Percentiles rank a stretch among this genome's conserved stretches.
Conservation (phyloP, 805 yeast species). For the Komagataella pastoris region DNA sequence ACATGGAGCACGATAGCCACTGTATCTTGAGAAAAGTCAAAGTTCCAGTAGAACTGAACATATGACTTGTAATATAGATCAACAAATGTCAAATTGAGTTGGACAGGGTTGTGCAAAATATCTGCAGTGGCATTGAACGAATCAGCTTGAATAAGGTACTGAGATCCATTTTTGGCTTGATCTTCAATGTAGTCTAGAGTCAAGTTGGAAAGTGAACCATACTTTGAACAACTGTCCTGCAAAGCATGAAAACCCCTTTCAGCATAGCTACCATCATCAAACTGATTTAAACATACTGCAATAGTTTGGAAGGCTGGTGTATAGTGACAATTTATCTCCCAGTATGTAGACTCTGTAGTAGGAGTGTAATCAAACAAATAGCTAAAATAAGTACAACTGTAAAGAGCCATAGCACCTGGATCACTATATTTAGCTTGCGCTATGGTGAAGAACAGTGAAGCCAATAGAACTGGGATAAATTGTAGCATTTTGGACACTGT, state of each 20-base stretch:
- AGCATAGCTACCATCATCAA: not conserved
- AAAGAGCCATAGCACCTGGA: not conserved
- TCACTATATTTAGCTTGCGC: not conserved
- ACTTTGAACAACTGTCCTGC: not conserved
- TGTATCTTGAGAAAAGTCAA: constrained; percentile 16
- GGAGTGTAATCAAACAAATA: not conserved
- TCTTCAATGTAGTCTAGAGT: not conserved
- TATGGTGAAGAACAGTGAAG: not conserved
- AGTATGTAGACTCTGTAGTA: not conserved
- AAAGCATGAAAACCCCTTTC: not conserved
- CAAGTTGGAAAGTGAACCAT: not conserved
- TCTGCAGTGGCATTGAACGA: constrained; percentile 4
- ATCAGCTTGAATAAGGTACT: not conserved
- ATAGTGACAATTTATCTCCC: not conserved
- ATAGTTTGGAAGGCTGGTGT: not conserved
- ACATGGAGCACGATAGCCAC: constrained; percentile 19
- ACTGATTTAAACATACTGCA: not conserved
- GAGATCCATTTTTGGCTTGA: not conserved
- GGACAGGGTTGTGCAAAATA: constrained; percentile 6
- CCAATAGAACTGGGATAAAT: not conserved
- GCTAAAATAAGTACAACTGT: not conserved
- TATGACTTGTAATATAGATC: constrained; percentile 4
- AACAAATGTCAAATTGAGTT: constrained; percentile 5
- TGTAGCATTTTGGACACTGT: not conserved
- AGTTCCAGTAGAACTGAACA: constrained; percentile 8